Evolutionary conservation across 306 rosid genomes (phyloP), one percentile per base, ranked within the genome.

Genomic region (Purshia tridentata): DNA sequence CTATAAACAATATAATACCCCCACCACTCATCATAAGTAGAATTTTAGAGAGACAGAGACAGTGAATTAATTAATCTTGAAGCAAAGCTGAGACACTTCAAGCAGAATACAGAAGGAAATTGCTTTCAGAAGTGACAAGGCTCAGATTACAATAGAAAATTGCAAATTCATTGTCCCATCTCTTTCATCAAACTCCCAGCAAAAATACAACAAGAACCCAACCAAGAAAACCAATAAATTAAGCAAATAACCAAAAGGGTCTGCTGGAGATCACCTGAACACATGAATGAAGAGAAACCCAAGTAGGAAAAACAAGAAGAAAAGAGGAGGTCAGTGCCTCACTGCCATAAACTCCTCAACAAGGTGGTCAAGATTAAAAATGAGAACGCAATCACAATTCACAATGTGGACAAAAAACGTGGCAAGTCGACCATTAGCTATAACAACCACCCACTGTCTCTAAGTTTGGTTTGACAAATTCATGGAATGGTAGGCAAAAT

Each of bases 381-480:
- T 48, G 54, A 39, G 69, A 23, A 65, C 55, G 41, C 1, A 29
- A 46, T 8, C 37, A 41, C 64, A 14, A 52, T 46, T 8, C 37
- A 41, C 64, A 14, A 52, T 46, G 57, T 9, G 67, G 49, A 39
- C 68, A 58, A 47, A 13, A 60, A 35, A 46, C 23, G 72, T 41
- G 50, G 49, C 20, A n/a, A n/a, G 22, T 57, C 50, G 19, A 61
- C 1, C 56, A 53, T 42, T 55, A 62, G 61, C 70, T 59, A 50
- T 71, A 50, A 70, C 9, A 60, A 67, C 45, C 52, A 59, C 57
- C 51, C n/a, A n/a, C n/a, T n/a, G n/a, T n/a, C 59, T 20, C 13
- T 51, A 44, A 64, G 76, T 60, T 9, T 8, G 50, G 82, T 63
- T 77, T 76, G 82, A 80, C 84, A 19, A 73, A 71, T 73, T 73